Conservation (phyloP, 768 basidiomycete species). For the Trametes elegans region DNA sequence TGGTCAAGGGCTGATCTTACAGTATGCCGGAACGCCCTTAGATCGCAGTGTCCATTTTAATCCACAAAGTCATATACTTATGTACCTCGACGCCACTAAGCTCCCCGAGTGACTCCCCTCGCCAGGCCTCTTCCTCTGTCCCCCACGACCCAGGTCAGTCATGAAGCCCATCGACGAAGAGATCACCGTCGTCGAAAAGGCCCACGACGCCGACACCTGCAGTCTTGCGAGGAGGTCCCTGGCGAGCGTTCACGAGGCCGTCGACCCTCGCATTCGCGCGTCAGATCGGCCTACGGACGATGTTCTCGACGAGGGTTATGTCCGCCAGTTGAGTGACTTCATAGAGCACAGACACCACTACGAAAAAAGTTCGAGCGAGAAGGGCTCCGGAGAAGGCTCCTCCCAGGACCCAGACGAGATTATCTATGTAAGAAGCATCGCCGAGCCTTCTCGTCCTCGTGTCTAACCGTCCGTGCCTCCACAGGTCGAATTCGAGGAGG, state of each 20-base stretch:
- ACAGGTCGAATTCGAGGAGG: conserved; percentile 37
- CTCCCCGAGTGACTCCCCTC: not conserved
- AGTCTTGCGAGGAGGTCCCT: conserved; percentile 18
- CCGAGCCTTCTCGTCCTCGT: not conserved
- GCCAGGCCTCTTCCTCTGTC: not conserved
- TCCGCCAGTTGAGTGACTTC: conserved; percentile 32
- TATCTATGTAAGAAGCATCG: conserved; percentile 29
- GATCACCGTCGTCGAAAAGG: conserved; percentile 2
- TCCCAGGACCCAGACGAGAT: conserved; percentile 12
- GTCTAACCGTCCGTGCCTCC: not conserved
- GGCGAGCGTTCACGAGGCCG: conserved; percentile 27
- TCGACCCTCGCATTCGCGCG: conserved; percentile 39
- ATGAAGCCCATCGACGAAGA: conserved; percentile 15
- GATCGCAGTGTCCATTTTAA: no score
- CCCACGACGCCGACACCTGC: not conserved
- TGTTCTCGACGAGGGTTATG: conserved; percentile 34
- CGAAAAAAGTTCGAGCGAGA: conserved; percentile 9
- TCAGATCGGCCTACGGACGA: conserved; percentile 32
- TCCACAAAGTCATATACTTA: no score
- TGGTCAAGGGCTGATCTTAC: no score
- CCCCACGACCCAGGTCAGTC: not conserved
- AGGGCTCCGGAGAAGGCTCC: not conserved
- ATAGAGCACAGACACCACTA: conserved; percentile 26
- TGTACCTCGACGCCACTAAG: no score
- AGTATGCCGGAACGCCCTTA: no score